Conservation (phyloP, 1,284 basidiomycete species). For the Porodaedalea pini region DNA sequence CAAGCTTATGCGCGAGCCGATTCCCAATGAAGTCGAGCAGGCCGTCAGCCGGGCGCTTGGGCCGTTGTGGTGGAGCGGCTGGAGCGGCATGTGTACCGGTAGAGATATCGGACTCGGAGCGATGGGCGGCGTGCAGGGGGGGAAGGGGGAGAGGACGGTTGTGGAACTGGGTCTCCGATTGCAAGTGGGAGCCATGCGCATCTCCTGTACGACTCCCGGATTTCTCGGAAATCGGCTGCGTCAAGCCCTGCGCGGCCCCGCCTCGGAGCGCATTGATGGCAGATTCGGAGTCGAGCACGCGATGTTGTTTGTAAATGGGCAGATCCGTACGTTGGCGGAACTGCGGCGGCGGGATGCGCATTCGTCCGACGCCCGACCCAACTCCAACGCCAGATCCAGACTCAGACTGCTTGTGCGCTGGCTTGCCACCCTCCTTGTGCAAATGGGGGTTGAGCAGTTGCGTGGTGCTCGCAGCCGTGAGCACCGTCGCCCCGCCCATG, state of each 20-base stretch:
- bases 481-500: constrained; percentile 8
- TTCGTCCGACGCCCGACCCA: neutral
- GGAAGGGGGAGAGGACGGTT: neutral
- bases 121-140: constrained; percentile 1
- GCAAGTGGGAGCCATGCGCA: neutral
- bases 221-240: neutral
- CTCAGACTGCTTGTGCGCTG: neutral
- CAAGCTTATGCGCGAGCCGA: neutral
- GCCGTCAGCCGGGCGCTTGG: constrained; percentile 13
- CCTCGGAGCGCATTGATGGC: neutral
- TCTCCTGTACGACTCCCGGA: neutral
- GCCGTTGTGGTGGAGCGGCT: constrained; percentile 4
- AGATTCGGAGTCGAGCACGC: neutral
- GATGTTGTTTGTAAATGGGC: neutral
- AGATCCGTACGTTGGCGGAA: neutral
- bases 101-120: neutral
- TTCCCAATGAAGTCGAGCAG: constrained; percentile 19
- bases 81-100: neutral
- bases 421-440: neutral
- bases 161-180: neutral
- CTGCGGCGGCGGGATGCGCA: neutral
- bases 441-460: constrained; percentile 2
- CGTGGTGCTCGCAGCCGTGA: constrained; percentile 11
- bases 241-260: neutral
- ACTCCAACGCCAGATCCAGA: neutral